Percentiles rank a stretch among this genome's conserved stretches.
Conservation (phyloP, 495 filamentous ascomycete genomes). For the Penicillium cataractarum region DNA sequence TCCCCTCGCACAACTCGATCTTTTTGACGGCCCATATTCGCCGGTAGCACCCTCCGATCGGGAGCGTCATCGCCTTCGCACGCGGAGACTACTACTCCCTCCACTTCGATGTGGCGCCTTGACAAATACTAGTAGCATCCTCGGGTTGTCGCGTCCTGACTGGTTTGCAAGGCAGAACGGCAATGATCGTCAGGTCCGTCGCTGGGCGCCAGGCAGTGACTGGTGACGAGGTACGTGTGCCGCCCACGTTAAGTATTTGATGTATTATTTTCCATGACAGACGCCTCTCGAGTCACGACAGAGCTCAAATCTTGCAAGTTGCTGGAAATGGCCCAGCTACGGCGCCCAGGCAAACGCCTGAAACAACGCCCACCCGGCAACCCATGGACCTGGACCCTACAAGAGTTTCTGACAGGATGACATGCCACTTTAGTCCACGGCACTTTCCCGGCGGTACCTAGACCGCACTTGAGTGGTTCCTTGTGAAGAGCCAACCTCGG, state of each 20-base stretch:
- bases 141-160: neutral
- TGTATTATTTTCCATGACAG: no score
- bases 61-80: neutral
- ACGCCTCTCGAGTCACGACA: no score
- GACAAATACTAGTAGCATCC: constrained; percentile 19
- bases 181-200: constrained; percentile 2
- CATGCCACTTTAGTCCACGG: neutral
- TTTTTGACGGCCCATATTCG: constrained; percentile 18
- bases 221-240: neutral
- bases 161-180: neutral
- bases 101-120: constrained; percentile 9
- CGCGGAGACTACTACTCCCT: neutral
- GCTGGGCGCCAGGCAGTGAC: neutral
- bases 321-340: neutral
- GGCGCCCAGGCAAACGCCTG: constrained; percentile 6
- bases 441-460: neutral
- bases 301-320: no score
- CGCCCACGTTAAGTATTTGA: neutral
- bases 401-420: constrained; percentile 8
- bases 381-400: constrained; percentile 9
- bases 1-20: constrained; percentile 24
- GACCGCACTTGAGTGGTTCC: neutral
- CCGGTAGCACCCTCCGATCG: constrained; percentile 19
- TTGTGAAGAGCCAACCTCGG: neutral
- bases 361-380: constrained; percentile 7